A percentile compares a stretch with the other conserved stretches of the same genome.
Evolutionary conservation across 371 early-diverging fungal species (phyloP).

Genomic region (Mucor circinelloides): DNA sequence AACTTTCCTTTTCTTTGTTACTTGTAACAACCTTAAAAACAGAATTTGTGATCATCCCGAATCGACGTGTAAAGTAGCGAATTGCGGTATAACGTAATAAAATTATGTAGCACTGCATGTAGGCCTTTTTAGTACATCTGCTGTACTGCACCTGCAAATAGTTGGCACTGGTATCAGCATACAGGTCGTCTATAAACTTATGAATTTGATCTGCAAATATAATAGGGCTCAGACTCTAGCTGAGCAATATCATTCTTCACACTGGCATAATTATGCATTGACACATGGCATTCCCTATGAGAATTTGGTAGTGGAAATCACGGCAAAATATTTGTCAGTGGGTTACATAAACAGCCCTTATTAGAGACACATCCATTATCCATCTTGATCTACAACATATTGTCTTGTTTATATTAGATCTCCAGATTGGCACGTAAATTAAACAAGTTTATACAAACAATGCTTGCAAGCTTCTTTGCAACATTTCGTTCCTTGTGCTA

Average conservation of each 20-base stretch:
- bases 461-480: not conserved
- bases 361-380: not conserved
- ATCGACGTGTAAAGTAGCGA: not conserved
- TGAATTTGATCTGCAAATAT: no score
- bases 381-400: not conserved
- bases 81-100: not conserved
- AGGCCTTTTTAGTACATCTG: not conserved
- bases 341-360: not conserved
- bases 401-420: not conserved
- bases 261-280: no score
- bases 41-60: not conserved
- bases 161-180: no score
- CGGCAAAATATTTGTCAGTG: not conserved
- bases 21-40: not conserved
- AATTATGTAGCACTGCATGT: no score
- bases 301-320: not conserved
- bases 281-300: not conserved
- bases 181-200: no score
- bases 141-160: no score
- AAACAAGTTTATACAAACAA: not conserved
- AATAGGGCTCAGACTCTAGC: no score
- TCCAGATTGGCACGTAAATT: not conserved
- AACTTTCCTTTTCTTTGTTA: not conserved
- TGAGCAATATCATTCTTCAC: no score
- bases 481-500: not conserved